Base-by-base conservation (phyloP, 208 protist species). In the Polymyxa betae region DNA sequence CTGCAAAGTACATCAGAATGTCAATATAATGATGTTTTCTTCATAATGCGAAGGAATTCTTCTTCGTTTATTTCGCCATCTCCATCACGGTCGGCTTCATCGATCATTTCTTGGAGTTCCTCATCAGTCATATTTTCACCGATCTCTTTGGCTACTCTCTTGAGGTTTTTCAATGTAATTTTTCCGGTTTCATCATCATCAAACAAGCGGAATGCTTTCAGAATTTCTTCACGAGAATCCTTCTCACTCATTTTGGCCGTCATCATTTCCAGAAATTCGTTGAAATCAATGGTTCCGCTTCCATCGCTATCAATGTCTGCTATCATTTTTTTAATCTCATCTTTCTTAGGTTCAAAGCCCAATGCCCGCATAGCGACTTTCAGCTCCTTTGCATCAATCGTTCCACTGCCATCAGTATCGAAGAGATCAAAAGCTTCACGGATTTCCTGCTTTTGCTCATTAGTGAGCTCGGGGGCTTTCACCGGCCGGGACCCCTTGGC, bases 371-470 rank as follows among this genome's bases (percentile, higher is more conserved):
- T 99, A 46, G 98, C 98, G 45, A 99, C 98, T 95, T 99, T 99
- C 92, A 99, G 96, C 95, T 99, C 98, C 89, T 99, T 98, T 29
- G 95, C 96, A 90, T 99, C 98, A 90, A 99, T 98, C 16, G 92
- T 93, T 12, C 96, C 96, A n/a, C 41, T 77, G n/a, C 93, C 93
- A 90, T 94, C 93, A 32, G 93, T 95, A 72, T 94, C 98, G 92
- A 99, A 99, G 38, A 99, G 95, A 92, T 99, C 98, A 93, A 99
- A 99, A 0, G 98, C 98, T 94, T 99, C 98, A 40, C 97, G 97
- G 88, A 99, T 99, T 94, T 99, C 98, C 93, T 98, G 96, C 88
- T 97, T 96, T 95, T 99, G 98, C 94, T 99, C 98, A 90, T 98
- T 97, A 12, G 96, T 98, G n/a, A 99, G 94, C 92, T 98, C 97